Conservation (phyloP, 495 filamentous ascomycete species). For the Mycothermus thermophilus region DNA sequence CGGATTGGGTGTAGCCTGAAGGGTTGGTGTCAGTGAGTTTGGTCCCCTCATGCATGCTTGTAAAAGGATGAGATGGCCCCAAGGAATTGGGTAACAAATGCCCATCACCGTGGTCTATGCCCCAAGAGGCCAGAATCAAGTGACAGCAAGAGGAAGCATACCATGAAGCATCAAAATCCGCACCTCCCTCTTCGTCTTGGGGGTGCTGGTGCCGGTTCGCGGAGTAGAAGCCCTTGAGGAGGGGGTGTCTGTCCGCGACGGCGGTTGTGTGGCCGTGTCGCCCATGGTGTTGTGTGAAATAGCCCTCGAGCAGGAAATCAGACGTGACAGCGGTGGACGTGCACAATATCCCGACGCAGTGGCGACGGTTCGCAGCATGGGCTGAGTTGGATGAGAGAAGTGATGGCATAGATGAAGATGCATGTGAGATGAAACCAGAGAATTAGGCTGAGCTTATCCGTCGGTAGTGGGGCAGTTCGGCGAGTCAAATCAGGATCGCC, state of each 20-base stretch:
- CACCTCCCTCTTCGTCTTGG: conserved; percentile 21
- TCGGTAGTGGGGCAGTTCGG: no score
- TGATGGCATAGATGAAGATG: neutral
- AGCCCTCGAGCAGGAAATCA: neutral
- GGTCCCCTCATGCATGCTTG: no score
- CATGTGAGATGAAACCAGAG: no score
- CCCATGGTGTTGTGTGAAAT: conserved; percentile 2
- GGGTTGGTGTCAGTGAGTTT: conserved; percentile 3
- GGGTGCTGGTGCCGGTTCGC: neutral
- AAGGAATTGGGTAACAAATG: no score
- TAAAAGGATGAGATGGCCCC: neutral
- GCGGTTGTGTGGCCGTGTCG: neutral
- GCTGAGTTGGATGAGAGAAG: neutral
- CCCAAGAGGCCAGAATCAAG: no score
- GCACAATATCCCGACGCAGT: neutral
- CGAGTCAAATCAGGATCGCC: neutral
- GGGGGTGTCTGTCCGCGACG: conserved; percentile 1
- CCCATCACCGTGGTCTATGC: no score
- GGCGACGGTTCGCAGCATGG: conserved; percentile 1
- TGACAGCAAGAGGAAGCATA: conserved; percentile 9
- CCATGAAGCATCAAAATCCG: conserved; percentile 47
- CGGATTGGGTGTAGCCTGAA: conserved; percentile 80
- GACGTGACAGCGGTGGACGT: neutral
- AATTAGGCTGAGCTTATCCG: no score
- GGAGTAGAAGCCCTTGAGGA: neutral